Percentiles rank a stretch among this genome's conserved stretches.
Evolutionary conservation across 2,329 filamentous ascomycete genomes (phyloP).

Genomic region (Alternaria postmessia): DNA sequence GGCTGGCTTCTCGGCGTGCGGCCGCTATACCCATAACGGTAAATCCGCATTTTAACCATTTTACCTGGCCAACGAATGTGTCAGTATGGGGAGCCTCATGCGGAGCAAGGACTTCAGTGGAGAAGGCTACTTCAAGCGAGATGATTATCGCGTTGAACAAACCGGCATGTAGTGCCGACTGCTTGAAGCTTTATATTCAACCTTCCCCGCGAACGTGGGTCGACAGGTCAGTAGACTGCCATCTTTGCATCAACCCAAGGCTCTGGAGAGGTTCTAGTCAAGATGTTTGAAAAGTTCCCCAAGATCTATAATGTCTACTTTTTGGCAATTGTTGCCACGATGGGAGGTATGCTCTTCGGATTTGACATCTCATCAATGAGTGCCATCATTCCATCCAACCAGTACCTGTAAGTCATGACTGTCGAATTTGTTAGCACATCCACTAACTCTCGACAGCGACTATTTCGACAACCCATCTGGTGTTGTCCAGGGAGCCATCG

Average conservation of each 20-base stretch:
- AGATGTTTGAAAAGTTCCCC: conserved; percentile 52
- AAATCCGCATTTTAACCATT: conserved; percentile 13
- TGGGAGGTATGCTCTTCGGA: conserved; percentile 76
- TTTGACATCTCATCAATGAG: conserved; percentile 83
- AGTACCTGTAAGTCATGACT: conserved; percentile 26
- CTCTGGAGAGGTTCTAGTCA: conserved; percentile 21
- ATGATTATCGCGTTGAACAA: neutral
- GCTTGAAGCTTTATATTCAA: conserved; percentile 18
- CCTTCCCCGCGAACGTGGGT: conserved; percentile 5
- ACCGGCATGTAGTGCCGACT: conserved; percentile 3
- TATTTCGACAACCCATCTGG: conserved; percentile 62
- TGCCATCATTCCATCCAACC: conserved; percentile 40
- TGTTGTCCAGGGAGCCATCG: conserved; percentile 59
- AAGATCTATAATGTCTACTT: conserved; percentile 66
- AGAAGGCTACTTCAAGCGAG: conserved; percentile 4
- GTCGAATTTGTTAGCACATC: neutral
- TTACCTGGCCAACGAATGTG: conserved; percentile 11
- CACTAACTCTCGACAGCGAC: conserved; percentile 25
- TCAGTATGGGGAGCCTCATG: conserved; percentile 5
- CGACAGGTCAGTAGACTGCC: conserved; percentile 9
- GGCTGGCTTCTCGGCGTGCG: conserved; percentile 7
- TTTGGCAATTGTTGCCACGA: conserved; percentile 65
- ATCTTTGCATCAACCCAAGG: conserved; percentile 7
- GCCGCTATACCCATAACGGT: conserved; percentile 7
- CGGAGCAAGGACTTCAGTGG: conserved; percentile 19